These are phyloP conservation scores for Linnemannia elongata DNA, from an alignment of 192 early-diverging fungal genomes.

Conservation along the genomic window DNA sequence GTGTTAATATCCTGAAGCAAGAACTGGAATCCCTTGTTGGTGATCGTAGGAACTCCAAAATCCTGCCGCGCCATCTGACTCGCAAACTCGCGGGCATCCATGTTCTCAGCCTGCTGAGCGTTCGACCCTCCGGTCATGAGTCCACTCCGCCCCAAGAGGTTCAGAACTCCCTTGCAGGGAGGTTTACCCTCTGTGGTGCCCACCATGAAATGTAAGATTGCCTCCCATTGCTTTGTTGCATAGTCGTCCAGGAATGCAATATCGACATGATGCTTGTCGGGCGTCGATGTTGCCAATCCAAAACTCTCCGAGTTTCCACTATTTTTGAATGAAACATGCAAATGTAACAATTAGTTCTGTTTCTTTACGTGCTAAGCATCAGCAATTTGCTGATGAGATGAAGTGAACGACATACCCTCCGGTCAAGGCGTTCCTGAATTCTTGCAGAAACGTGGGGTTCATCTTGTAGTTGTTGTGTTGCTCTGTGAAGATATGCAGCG, in stretches of 20 bases:
- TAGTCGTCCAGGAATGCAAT: conserved; percentile 82
- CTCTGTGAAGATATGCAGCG: conserved; percentile 77
- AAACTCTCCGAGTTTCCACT: conserved; percentile 91
- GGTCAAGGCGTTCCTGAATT: conserved; percentile 80
- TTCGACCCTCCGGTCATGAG: conserved; percentile 74
- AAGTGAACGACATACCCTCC: conserved; percentile 65
- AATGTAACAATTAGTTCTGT: neutral
- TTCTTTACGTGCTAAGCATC: neutral
- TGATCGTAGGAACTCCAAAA: conserved; percentile 76
- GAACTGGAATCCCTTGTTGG: conserved; percentile 98
- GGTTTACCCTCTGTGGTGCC: conserved; percentile 77
- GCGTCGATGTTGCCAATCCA: conserved; percentile 76
- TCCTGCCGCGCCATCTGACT: conserved; percentile 39
- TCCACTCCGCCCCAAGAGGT: conserved; percentile 79
- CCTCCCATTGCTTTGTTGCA: conserved; percentile 89
- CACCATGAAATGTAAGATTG: conserved; percentile 94
- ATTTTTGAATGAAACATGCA: neutral
- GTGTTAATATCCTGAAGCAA: conserved; percentile 92
- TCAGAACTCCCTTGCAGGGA: conserved; percentile 78
- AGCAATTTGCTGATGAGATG: neutral
- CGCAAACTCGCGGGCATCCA: conserved; percentile 44
- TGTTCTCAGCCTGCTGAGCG: conserved; percentile 13
- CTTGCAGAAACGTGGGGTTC: conserved; percentile 75
- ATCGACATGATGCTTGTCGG: conserved; percentile 75
- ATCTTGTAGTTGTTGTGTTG: conserved; percentile 67